Base-by-base conservation (phyloP, 1,284 basidiomycete genomes). In the Trametes versicolor region DNA sequence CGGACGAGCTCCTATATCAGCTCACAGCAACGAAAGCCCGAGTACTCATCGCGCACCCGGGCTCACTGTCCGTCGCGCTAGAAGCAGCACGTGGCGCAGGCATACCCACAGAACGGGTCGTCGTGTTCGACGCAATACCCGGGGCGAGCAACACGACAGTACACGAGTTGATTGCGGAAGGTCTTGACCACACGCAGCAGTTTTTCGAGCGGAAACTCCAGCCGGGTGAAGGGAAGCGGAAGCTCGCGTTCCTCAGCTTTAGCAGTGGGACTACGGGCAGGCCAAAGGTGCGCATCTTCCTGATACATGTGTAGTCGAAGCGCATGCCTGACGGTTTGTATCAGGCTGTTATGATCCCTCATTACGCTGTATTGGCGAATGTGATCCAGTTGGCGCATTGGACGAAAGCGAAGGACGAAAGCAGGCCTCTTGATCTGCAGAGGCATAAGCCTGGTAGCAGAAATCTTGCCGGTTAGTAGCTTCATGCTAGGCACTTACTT, bases 221-320 rank as follows among this genome's bases (percentile, higher is more conserved):
- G 17, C 80, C 84, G 2, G 91, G 89, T 0, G 92, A 93, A 74
- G 86, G 81, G 17, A 87, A 83, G 74, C 86, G 80, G 13, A 88
- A 89, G 65, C 68, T 93, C 4, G 93, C 93, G 1, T 90, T 94
- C 70, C 77, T 93, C 45, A 88, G 83, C 60, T 93, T 94, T 74
- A 93, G 90, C 0, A 91, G 88, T 56, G 93, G 93, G 29, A 95
- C 93, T 2, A 95, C 93, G 67, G 92, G 92, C 10, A 86, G 85
- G 70, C 91, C 93, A 1, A 94, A 94, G 83, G 90, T 87, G 66
- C 48, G 63, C n/a, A 21, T 13, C 2, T 4, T 25, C 17, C 49
- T 19, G 27, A 5, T 55, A 2, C 9, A n/a, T 7, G 5, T 34
- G 27, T 32, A 15, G 1, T 17, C 34, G 32, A 19, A 6, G 29